Evolutionary conservation across 768 basidiomycete species (phyloP).

Genomic region (Leccinum arenicola): DNA sequence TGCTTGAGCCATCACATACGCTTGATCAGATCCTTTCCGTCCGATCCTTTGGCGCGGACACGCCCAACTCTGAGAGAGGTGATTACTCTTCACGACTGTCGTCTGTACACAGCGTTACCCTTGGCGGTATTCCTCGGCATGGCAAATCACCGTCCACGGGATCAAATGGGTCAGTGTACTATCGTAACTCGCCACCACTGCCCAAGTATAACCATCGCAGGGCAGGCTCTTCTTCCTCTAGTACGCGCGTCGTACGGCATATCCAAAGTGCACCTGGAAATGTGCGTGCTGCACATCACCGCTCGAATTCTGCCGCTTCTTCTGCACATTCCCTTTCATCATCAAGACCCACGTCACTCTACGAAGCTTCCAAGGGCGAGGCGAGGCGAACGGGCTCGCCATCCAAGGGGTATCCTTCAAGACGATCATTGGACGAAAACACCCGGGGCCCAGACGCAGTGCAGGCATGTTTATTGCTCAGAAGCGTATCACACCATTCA

Average conservation of each 20-base stretch:
- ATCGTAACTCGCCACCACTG: conserved; percentile 73
- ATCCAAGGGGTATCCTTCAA: conserved; percentile 46
- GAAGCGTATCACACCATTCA: conserved; percentile 74
- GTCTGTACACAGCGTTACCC: conserved; percentile 76
- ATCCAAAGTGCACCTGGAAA: conserved; percentile 38
- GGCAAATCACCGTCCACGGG: conserved; percentile 75
- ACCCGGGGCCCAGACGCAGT: conserved; percentile 34
- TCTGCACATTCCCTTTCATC: conserved; percentile 75
- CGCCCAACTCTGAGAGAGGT: conserved; percentile 84
- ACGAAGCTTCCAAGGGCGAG: conserved; percentile 72
- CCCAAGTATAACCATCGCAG: conserved; percentile 73
- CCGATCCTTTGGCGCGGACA: conserved; percentile 73
- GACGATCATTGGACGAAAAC: conserved; percentile 47
- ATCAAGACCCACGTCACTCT: conserved; percentile 74
- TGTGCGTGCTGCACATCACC: conserved; percentile 52
- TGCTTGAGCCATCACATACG: conserved; percentile 56
- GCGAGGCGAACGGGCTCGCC: conserved; percentile 64
- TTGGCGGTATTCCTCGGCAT: conserved; percentile 51
- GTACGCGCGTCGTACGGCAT: conserved; percentile 72
- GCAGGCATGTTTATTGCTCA: conserved; percentile 75
- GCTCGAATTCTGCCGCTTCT: conserved; percentile 75
- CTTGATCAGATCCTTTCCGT: conserved; percentile 54
- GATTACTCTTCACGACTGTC: conserved; percentile 79
- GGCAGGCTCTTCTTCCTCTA: conserved; percentile 74
- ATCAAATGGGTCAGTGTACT: conserved; percentile 66